A percentile compares a stretch with the other conserved stretches of the same genome.
Evolutionary conservation across 768 basidiomycete genomes (phyloP).

Genomic region (Boletus vinaceobasis): DNA sequence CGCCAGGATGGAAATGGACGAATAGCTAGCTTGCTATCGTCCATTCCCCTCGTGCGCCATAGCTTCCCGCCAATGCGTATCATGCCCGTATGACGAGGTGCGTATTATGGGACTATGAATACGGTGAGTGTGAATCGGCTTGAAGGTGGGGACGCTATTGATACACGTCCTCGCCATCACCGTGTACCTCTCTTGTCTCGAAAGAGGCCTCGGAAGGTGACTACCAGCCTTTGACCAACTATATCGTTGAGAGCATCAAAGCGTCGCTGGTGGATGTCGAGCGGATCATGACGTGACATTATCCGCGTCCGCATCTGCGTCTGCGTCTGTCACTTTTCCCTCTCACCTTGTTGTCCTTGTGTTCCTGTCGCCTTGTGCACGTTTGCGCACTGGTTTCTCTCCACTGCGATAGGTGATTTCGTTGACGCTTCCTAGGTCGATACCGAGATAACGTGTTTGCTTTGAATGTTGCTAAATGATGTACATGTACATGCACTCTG

Average conservation of each 20-base stretch:
- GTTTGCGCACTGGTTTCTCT: background rate
- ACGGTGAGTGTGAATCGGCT: conserved; percentile 15
- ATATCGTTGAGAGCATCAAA: conserved; percentile 27
- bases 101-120: conserved; percentile 34
- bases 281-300: conserved; percentile 27
- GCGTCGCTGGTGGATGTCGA: conserved; percentile 27
- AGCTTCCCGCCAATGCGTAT: conserved; percentile 33
- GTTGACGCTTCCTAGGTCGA: background rate
- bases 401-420: background rate
- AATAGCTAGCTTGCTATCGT: conserved; percentile 33
- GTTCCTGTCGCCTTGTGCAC: background rate
- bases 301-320: background rate
- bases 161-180: background rate
- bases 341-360: background rate
- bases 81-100: conserved; percentile 19
- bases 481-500: too few species aligned
- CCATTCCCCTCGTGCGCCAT: conserved; percentile 32
- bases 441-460: background rate
- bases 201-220: conserved; percentile 34
- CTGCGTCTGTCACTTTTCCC: background rate
- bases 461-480: background rate
- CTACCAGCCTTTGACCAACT: conserved; percentile 32
- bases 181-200: background rate
- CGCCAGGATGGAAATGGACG: conserved; percentile 36
- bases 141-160: background rate